These are phyloP conservation scores for Aegilops longissima DNA, from an alignment of 176 grass and related monocot species.

Conservation along the genomic window DNA sequence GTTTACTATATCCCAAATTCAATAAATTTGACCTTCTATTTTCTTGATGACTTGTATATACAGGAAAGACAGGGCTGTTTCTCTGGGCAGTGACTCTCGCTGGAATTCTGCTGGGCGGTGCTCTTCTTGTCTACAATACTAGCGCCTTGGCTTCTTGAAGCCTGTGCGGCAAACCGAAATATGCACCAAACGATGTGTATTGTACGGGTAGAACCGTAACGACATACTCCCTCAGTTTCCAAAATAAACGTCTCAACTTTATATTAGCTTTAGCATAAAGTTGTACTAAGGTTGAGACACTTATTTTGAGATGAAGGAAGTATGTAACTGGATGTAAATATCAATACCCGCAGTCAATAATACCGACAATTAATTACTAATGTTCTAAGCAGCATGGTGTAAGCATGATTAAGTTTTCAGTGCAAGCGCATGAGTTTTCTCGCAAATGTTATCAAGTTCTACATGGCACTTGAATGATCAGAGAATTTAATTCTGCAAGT, in stretches of 20 bases:
- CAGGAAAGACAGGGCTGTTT: slow-evolving; percentile 82
- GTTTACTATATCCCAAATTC: too few species aligned
- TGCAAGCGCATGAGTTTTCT: neutral
- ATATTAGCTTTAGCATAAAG: too few species aligned
- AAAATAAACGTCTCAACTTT: too few species aligned
- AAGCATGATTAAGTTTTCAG: neutral
- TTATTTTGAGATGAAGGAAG: too few species aligned
- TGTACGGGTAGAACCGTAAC: neutral
- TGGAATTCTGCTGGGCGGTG: slow-evolving; percentile 71
- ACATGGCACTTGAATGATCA: neutral
- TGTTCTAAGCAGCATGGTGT: neutral
- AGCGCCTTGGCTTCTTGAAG: slow-evolving; percentile 59
- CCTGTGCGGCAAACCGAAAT: neutral
- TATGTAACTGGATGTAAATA: slow-evolving; percentile 20
- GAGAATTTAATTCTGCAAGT: neutral
- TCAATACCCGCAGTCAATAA: neutral
- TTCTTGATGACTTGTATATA: neutral
- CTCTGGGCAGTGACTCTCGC: slow-evolving; percentile 80
- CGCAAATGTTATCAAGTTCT: neutral
- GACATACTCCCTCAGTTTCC: neutral
- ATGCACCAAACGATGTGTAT: slow-evolving; percentile 16
- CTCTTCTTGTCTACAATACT: slow-evolving; percentile 86
- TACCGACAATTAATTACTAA: neutral
- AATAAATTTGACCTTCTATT: neutral
- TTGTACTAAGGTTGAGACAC: too few species aligned